Evolutionary conservation across 495 filamentous ascomycete genomes (phyloP), one percentile per base, ranked within the genome.

Genomic region (Ramalina intermedia): DNA sequence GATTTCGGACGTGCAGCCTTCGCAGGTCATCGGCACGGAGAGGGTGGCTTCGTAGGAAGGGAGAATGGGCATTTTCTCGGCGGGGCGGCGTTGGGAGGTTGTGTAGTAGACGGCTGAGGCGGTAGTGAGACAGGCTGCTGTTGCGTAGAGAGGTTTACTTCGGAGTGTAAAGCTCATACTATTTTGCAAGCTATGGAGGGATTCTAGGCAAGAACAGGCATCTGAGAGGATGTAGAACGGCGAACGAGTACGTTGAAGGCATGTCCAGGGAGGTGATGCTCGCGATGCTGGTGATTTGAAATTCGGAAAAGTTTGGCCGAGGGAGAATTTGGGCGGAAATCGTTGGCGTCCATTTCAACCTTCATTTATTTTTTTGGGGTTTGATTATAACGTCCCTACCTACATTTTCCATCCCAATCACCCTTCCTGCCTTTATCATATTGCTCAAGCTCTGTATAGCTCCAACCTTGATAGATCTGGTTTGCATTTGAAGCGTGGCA

Each of bases 21-120:
- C 82, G 65, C 91, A 96, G 64, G 77, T 83, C 74, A 98, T 82
- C 21, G 86, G 89, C 63, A 96, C 91, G 51, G 90, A 85, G 60
- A 98, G 96, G 51, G 88, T 82, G 35, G 57, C 55, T 55, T 57
- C 39, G 49, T 57, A 59, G 20, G 51, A 29, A n/a, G 57, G 57
- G 13, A 55, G 38, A 26, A 41, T 49, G 16, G 43, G 52, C 39
- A 26, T 39, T 26, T 8, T 44, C 26, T 26, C 16, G 12, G 20
- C 13, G 7, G 39, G 37, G 24, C 18, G 12, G 20, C 44, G 24
- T 35, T 37, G 44, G 8, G 27, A 41, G 39, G 37, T 18, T 37
- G 37, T 26, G 39, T 53, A 47, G 42, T 48, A 46, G 23, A 55
- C 13, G 17, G 49, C 46, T 14, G 44, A 47, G 46, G 37, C 48